A percentile compares a stretch with the other conserved stretches of the same genome.
Conservation (phyloP, 1,284 basidiomycete species). For the Marasmius tenuissimus region DNA sequence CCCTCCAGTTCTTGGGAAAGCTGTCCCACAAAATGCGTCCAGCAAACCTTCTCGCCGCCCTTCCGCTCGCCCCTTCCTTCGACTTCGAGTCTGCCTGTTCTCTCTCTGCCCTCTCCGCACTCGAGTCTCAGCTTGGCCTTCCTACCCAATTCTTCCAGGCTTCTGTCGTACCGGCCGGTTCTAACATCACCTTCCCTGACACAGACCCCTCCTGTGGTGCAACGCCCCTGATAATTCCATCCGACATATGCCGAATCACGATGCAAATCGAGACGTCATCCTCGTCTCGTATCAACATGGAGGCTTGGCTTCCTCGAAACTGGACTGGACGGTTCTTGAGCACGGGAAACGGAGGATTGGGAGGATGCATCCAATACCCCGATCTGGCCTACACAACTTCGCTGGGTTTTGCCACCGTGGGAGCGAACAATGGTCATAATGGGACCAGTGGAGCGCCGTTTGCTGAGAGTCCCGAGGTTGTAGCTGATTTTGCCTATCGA, state of each 20-base stretch:
- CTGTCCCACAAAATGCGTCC: background rate
- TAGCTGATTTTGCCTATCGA: constrained; percentile 11
- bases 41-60: background rate
- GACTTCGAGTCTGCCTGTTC: background rate
- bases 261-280: constrained; percentile 8
- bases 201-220: constrained; percentile 5
- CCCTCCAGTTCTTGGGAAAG: too few relatives aligned
- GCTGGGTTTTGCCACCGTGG: constrained; percentile 10
- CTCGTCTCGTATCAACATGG: constrained; percentile 8
- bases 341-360: background rate
- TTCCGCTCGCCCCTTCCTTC: background rate
- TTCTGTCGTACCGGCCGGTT: constrained; percentile 2
- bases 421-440: constrained; percentile 12
- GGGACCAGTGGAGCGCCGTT: constrained; percentile 10
- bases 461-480: constrained; percentile 6
- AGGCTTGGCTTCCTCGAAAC: constrained; percentile 12
- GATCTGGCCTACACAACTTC: constrained; percentile 9
- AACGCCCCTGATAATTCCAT: constrained; percentile 3
- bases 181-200: constrained; percentile 7
- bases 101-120: background rate
- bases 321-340: constrained; percentile 13
- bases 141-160: background rate
- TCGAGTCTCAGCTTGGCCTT: background rate
- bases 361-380: constrained; percentile 7
- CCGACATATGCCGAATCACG: constrained; percentile 10